phyloP scores from a whole-genome alignment of 2,329 filamentous ascomycete species.

The Pseudopyricularia cyperi region DNA sequence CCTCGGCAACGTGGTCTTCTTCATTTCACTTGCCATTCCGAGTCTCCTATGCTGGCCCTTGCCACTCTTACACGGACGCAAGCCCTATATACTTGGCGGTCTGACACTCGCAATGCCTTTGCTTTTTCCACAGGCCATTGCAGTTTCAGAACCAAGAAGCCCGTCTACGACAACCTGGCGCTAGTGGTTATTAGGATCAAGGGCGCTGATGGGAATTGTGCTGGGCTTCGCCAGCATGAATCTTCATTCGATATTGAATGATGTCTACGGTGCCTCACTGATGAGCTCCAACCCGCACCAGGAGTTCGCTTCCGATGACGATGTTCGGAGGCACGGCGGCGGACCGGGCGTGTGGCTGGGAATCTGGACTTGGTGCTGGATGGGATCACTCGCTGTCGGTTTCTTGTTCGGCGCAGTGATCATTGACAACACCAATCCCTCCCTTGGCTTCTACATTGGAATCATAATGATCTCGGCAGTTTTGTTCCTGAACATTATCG shows the following conservation, averaged over 20 bases:
- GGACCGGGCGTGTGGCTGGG: slow-evolving; percentile 72
- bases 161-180: slow-evolving; percentile 43
- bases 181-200: slow-evolving; percentile 46
- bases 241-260: slow-evolving; percentile 56
- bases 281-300: slow-evolving; percentile 62
- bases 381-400: slow-evolving; percentile 57
- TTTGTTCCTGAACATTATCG: slow-evolving; percentile 55
- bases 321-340: slow-evolving; percentile 61
- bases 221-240: slow-evolving; percentile 71
- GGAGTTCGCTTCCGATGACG: slow-evolving; percentile 52
- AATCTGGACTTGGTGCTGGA: slow-evolving; percentile 66
- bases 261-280: slow-evolving; percentile 64
- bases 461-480: slow-evolving; percentile 54
- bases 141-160: slow-evolving; percentile 42
- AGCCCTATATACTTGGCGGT: slow-evolving; percentile 60
- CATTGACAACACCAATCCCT: slow-evolving; percentile 49
- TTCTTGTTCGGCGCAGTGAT: slow-evolving; percentile 60
- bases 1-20: slow-evolving; percentile 62
- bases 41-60: slow-evolving; percentile 63
- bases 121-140: slow-evolving; percentile 62
- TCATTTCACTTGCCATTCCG: slow-evolving; percentile 55
- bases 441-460: slow-evolving; percentile 66
- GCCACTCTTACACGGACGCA: slow-evolving; percentile 61
- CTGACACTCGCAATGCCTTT: slow-evolving; percentile 58
- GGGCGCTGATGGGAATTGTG: slow-evolving; percentile 52